These are phyloP conservation scores for Polyporus arcularius DNA, from an alignment of 768 basidiomycete species.

Conservation along the genomic window DNA sequence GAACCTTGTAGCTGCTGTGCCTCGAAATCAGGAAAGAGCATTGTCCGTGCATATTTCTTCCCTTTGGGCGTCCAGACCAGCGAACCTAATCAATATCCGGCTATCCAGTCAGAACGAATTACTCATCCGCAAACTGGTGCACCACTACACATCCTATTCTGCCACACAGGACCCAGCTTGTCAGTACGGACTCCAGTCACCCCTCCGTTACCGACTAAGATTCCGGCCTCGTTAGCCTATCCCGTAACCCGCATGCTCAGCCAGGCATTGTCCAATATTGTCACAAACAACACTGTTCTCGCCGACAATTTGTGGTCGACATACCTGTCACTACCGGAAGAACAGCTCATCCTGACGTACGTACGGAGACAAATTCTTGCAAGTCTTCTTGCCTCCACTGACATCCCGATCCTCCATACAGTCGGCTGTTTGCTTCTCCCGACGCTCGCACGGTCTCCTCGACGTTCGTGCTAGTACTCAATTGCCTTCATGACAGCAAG, in stretches of 20 bases:
- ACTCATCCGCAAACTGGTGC: constrained; percentile 63
- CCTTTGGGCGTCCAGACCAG: neutral
- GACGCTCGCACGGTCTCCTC: constrained; percentile 63
- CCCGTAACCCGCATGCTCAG: constrained; percentile 64
- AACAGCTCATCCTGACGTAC: constrained; percentile 76
- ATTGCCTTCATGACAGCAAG: constrained; percentile 62
- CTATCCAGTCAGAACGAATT: constrained; percentile 65
- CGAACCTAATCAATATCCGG: neutral
- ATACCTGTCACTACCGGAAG: constrained; percentile 69
- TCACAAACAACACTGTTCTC: constrained; percentile 69
- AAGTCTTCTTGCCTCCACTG: neutral
- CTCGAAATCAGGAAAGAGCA: constrained; percentile 68
- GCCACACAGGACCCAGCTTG: constrained; percentile 63
- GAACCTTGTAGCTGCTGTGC: constrained; percentile 78
- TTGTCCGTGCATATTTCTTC: constrained; percentile 54
- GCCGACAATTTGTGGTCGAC: constrained; percentile 61
- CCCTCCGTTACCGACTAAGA: neutral
- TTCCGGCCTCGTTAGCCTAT: constrained; percentile 47
- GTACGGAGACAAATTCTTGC: constrained; percentile 24
- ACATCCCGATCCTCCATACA: constrained; percentile 17
- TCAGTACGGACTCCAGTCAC: constrained; percentile 27
- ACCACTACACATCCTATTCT: constrained; percentile 77
- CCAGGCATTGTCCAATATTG: constrained; percentile 82
- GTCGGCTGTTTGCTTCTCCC: constrained; percentile 57
- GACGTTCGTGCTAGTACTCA: constrained; percentile 69